phyloP scores from a whole-genome alignment of 371 early-diverging fungal genomes.

The Apophysomyces trapeziformis region DNA sequence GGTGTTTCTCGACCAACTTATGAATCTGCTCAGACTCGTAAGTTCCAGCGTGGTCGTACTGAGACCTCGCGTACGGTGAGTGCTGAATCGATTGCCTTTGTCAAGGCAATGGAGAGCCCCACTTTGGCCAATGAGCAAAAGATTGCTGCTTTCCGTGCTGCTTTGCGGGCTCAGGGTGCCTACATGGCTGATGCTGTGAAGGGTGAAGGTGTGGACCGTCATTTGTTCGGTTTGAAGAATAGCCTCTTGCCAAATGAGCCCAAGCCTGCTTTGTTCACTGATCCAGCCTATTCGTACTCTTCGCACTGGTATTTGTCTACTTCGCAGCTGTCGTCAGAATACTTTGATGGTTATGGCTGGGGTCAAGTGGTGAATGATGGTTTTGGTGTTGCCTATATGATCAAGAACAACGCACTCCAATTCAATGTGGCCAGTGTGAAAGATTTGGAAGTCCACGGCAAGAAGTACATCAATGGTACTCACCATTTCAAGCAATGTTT shows the following conservation, averaged over 20 bases:
- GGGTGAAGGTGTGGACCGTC: constrained; percentile 91
- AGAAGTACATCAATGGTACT: constrained; percentile 46
- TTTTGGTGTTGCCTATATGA: constrained; percentile 94
- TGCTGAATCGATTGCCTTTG: constrained; percentile 81
- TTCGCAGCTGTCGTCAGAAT: constrained; percentile 88
- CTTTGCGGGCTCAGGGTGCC: constrained; percentile 75
- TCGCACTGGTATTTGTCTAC: constrained; percentile 94
- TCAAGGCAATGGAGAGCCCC: constrained; percentile 85
- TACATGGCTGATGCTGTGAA: constrained; percentile 86
- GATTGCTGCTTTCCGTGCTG: constrained; percentile 70
- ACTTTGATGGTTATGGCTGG: constrained; percentile 95
- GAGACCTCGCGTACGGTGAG: constrained; percentile 91
- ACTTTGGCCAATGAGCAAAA: constrained; percentile 56
- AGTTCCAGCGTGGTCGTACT: constrained; percentile 93
- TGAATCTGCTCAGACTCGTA: constrained; percentile 91
- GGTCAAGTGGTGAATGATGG: constrained; percentile 96
- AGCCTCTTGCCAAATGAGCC: constrained; percentile 69
- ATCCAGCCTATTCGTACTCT: constrained; percentile 82
- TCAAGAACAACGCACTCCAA: constrained; percentile 81
- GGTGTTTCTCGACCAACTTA: constrained; percentile 84
- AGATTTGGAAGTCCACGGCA: constrained; percentile 53
- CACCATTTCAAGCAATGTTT: constrained; percentile 60
- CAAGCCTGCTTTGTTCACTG: constrained; percentile 82
- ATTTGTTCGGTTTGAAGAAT: constrained; percentile 75
- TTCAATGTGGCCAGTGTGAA: constrained; percentile 83